Base-by-base conservation (phyloP, 495 filamentous ascomycete genomes). In the Aspergillus homomorphus region DNA sequence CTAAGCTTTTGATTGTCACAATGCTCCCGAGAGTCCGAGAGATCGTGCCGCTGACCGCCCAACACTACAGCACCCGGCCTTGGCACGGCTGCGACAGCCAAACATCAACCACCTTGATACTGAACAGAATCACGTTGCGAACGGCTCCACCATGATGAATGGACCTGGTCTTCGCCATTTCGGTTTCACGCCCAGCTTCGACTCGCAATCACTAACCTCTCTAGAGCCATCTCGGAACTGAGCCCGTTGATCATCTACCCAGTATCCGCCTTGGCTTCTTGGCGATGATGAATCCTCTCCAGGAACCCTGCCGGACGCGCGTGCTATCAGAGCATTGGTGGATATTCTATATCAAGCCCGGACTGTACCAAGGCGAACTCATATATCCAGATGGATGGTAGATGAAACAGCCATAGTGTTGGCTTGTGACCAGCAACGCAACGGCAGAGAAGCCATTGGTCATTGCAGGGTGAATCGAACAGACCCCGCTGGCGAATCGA, bases 201-300 rank as follows among this genome's bases (percentile, higher is more conserved):
- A 38, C 12, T 5, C 33, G 15, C 33, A 30, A 30, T 30, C 26
- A 38, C 33, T 38, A 5, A 5, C 7, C 33, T 38, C 2, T 38
- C 33, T 38, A 38, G 33, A 38, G 33, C 33, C 12, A 38, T 38
- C 33, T 38, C 33, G 33, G 33, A 38, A 38, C 12, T 38, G 33
- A 14, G 33, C 10, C 33, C 12, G 33, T 14, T 38, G 33, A 38
- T 38, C 33, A 38, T 38, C 5, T 38, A 38, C 33, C 7, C 33
- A 38, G 33, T 38, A 14, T 38, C 33, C 33, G 33, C 15, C 33
- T 38, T 38, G 48, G 24, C 48, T 26, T 26, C 48, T 51, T 51
- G 48, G 48, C 48, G 24, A 28, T 24, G 48, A 51, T 51, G 23
- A 51, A 51, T 51, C 48, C 28, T 51, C 30, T 28, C 24, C 24